These are phyloP conservation scores for Gloeostereum incarnatum DNA, from an alignment of 768 basidiomycete species.

Conservation along the genomic window DNA sequence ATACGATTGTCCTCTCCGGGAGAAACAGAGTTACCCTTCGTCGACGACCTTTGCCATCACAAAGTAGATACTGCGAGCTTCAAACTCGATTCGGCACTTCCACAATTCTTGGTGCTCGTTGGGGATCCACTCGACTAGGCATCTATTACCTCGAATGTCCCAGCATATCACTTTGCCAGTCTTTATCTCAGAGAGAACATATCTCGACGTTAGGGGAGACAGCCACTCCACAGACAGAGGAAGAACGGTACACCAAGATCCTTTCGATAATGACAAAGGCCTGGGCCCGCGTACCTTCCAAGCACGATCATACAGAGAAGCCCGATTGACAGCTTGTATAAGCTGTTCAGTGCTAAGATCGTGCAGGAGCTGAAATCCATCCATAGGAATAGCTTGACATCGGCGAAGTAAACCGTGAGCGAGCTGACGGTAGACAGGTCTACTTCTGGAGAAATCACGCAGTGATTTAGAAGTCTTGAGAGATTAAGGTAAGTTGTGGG, in stretches of 20 bases:
- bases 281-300: constrained; percentile 54
- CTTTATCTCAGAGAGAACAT: constrained; percentile 71
- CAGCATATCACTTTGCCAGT: constrained; percentile 70
- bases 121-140: constrained; percentile 64
- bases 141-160: constrained; percentile 55
- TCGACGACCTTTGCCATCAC: constrained; percentile 61
- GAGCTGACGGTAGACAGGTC: constrained; percentile 59
- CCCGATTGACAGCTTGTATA: constrained; percentile 54
- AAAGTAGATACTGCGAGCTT: constrained; percentile 61
- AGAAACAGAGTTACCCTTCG: constrained; percentile 29
- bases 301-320: constrained; percentile 47
- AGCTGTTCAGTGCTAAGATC: constrained; percentile 58
- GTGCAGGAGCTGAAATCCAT: constrained; percentile 58
- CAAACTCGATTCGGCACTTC: constrained; percentile 75
- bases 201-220: constrained; percentile 66
- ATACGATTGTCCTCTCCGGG: background rate
- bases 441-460: constrained; percentile 50
- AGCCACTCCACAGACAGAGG: constrained; percentile 60
- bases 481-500: constrained; percentile 6
- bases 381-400: constrained; percentile 60
- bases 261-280: constrained; percentile 27
- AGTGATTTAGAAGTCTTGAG: constrained; percentile 56
- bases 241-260: constrained; percentile 15
- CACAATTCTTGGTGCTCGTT: constrained; percentile 58
- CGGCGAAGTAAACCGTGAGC: constrained; percentile 52